phyloP scores from a whole-genome alignment of 345 rosid species.

The Psidium friedrichsthalianum region DNA sequence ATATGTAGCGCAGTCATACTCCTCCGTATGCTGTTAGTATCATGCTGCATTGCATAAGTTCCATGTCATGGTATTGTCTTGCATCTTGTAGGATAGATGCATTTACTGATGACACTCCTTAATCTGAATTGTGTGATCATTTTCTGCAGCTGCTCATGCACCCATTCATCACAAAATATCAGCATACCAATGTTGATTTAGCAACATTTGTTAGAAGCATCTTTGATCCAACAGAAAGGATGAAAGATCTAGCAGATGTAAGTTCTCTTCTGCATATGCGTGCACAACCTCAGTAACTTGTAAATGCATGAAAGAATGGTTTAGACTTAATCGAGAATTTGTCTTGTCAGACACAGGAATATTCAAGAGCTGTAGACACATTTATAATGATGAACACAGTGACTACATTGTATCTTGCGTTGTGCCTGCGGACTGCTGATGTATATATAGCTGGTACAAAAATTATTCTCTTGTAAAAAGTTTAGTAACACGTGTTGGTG shows the following conservation, averaged over 20 bases:
- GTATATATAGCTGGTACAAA: background rate
- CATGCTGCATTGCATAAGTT: background rate
- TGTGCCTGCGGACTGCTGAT: background rate
- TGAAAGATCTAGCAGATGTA: slow-evolving; percentile 96
- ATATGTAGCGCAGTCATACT: background rate
- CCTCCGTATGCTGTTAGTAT: background rate
- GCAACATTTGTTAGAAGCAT: slow-evolving; percentile 66
- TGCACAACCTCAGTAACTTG: background rate
- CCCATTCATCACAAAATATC: slow-evolving; percentile 71
- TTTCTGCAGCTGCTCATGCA: slow-evolving; percentile 72
- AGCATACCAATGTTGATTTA: slow-evolving; percentile 44
- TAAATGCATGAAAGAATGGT: background rate
- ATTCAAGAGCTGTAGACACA: background rate
- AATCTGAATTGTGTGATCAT: background rate
- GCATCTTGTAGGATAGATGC: background rate
- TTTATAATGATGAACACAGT: background rate
- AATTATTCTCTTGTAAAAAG: background rate
- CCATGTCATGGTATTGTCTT: background rate
- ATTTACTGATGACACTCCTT: background rate
- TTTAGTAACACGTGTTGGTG: background rate
- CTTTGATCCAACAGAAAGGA: slow-evolving; percentile 74
- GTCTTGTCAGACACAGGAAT: background rate
- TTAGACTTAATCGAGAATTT: background rate
- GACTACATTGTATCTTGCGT: background rate
- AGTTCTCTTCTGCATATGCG: slow-evolving; percentile 15